Base-by-base conservation (phyloP, 305 asterid species). In the Plantago lanceolata region DNA sequence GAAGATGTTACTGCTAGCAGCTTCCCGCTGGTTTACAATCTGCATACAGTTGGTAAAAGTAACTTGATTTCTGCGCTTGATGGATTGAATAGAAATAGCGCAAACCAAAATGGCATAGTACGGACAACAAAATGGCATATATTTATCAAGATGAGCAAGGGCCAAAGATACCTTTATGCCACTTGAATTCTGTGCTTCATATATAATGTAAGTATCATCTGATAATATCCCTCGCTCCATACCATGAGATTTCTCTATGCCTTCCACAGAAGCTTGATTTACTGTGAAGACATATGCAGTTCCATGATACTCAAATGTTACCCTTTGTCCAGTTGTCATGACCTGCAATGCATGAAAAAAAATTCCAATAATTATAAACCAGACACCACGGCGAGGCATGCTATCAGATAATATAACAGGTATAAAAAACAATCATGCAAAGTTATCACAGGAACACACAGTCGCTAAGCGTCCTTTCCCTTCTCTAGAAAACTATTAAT, bases 1-100 rank as follows among this genome's bases (percentile, higher is more conserved):
- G 76, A 94, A 94, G 75, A 94, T 84, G 75, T 81, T 94, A 85
- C 97, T 94, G 81, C 88, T 85, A 69, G 99, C 95, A 71, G 89
- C 90, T 83, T 86, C 99, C 63, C 96, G 93, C 78, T 94, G 99
- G 80, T 94, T 94, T 78, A 82, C 81, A 70, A 94, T 88, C 99
- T 94, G 91, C 78, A 79, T 63, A 47, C 53, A 69, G 64, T 47
- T 79, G 59, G 55, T 57, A 61, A 33, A 33, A 35, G 61, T 48
- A 66, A 19, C 29, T 65, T 54, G 63, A 66, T 48, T 59, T 49
- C 28, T 12, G 58, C 40, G 45, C 59, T 52, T 48, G 48, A 65
- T 58, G 62, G 29, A 57, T 51, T 35, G 61, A 60, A 19, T 48
- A 50, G 62, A 67, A 59, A 33, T 33, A 48, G 57, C 72, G 48